Base-by-base conservation (phyloP, 345 rosid species). In the Brassica rapa region DNA sequence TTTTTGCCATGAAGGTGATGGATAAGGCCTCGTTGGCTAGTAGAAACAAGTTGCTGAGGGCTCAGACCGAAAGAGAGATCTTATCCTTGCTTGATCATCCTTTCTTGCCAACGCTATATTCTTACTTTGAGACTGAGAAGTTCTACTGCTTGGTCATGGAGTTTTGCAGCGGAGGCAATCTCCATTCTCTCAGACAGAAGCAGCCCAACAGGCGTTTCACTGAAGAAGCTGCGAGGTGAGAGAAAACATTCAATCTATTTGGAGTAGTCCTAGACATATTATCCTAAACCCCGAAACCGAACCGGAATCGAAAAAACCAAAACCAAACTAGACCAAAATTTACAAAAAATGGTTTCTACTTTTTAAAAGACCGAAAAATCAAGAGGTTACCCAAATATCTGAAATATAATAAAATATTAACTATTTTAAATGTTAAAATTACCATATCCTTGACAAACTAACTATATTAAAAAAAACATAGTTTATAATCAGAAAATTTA, bases 1-100 rank as follows among this genome's bases (percentile, higher is more conserved):
- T 86, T 77, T 93, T 93, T n/a, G 97, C 98, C 0, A 89, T 91
- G 96, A 89, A 89, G 62, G 89, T 89, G 21, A 89, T 89, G 93
- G 93, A 89, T 78, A 89, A 88, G 85, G 89, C 94, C 9, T 93
- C 98, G 8, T 88, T 93, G 57, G 96, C 88, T 1, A 90, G 94
- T 68, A 86, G 98, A 73, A 91, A 93, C 86, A 93, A 93, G 89
- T 72, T 93, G 30, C 81, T 90, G n/a, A 81, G 91, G 46, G 87
- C 94, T 5, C 92, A 88, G 53, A 90, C 89, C 0, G 94, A 90
- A 75, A 81, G 87, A 84, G 92, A 90, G 82, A 88, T 90, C 41
- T 73, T 90, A 1, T 87, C 87, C 4, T 76, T 90, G 39, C 90
- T 90, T 56, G 94, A 90, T 68, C 94, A 90, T 77, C 94, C 92